Conservation (phyloP, 2,329 filamentous ascomycete genomes). For the Paracoccidioides brasiliensis region DNA sequence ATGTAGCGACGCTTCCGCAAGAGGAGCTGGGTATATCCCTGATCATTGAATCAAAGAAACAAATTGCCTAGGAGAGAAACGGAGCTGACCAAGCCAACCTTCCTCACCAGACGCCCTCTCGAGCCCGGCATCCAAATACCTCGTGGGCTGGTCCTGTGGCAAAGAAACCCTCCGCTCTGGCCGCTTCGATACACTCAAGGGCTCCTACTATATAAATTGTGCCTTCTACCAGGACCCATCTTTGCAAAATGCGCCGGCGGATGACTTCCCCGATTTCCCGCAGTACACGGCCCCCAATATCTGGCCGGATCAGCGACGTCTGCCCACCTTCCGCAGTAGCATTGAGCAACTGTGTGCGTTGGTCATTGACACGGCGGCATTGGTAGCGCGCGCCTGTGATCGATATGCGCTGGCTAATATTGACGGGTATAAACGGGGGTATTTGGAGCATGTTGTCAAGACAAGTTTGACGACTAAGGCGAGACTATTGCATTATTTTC, state of each 20-base stretch:
- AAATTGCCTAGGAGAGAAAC: background rate
- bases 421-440: constrained; percentile 59
- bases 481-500: constrained; percentile 84
- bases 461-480: constrained; percentile 84
- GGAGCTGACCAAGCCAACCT: background rate
- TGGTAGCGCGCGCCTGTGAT: constrained; percentile 87
- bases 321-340: constrained; percentile 62
- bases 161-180: constrained; percentile 51
- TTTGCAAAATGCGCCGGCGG: constrained; percentile 26
- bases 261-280: constrained; percentile 46
- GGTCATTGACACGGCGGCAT: constrained; percentile 76
- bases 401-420: constrained; percentile 70
- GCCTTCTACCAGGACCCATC: constrained; percentile 37
- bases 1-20: constrained; percentile 66
- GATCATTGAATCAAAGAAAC: background rate
- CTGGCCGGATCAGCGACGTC: constrained; percentile 58
- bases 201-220: constrained; percentile 52
- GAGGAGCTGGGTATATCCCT: constrained; percentile 50
- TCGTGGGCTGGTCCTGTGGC: constrained; percentile 51
- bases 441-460: constrained; percentile 75
- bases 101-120: constrained; percentile 26
- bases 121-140: constrained; percentile 40
- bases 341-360: constrained; percentile 66
- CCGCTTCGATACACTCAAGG: constrained; percentile 49
- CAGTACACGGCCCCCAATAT: constrained; percentile 85